These are phyloP conservation scores for Chrysosporium queenslandicum DNA, from an alignment of 2,329 filamentous ascomycete genomes.

Conservation along the genomic window DNA sequence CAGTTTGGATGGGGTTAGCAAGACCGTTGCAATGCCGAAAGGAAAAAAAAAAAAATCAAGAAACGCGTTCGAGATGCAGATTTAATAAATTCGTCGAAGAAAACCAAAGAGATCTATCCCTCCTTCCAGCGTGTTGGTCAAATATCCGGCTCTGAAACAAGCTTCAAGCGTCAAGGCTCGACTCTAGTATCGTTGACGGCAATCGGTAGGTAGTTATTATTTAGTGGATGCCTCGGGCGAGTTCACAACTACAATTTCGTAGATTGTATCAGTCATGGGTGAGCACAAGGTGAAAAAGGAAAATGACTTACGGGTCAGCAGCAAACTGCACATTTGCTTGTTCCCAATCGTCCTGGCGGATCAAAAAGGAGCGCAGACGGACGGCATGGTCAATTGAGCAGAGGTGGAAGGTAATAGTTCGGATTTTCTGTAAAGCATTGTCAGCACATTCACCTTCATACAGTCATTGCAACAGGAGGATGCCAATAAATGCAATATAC, in stretches of 20 bases:
- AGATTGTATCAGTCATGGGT: too few relatives aligned
- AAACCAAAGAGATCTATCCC: too few relatives aligned
- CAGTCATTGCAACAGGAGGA: background rate
- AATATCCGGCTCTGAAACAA: too few relatives aligned
- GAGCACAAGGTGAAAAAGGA: background rate
- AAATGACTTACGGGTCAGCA: conserved; percentile 32
- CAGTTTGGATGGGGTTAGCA: too few relatives aligned
- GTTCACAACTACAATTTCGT: conserved; percentile 11
- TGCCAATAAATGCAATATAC: background rate
- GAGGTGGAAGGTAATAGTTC: conserved; percentile 42
- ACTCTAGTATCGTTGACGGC: background rate
- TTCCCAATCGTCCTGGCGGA: conserved; percentile 38
- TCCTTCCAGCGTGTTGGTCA: too few relatives aligned
- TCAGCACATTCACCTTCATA: too few relatives aligned
- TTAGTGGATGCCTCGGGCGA: conserved; percentile 12
- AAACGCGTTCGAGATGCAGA: too few relatives aligned
- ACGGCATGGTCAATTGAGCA: conserved; percentile 39
- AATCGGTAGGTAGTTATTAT: background rate
- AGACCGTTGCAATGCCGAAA: too few relatives aligned
- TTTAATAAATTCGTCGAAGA: too few relatives aligned
- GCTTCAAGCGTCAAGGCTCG: too few relatives aligned
- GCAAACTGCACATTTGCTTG: conserved; percentile 37
- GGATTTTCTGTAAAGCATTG: conserved; percentile 14
- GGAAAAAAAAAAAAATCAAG: too few relatives aligned
- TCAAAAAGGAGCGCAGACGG: conserved; percentile 35